phyloP scores from a whole-genome alignment of 2,329 filamentous ascomycete species.

The Colletotrichum godetiae region DNA sequence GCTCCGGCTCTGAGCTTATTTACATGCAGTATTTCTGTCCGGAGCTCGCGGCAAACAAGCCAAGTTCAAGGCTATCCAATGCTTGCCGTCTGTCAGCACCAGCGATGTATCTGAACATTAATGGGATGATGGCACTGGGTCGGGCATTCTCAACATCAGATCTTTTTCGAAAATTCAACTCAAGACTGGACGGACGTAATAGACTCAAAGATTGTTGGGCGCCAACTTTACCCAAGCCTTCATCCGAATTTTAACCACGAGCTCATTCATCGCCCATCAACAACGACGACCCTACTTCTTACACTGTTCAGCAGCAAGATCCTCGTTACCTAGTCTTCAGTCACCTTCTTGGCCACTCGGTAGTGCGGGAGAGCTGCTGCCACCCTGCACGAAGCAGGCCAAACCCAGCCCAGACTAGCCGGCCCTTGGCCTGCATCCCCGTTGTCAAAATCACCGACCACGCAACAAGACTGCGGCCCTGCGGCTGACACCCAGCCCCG shows the following conservation, averaged over 20 bases:
- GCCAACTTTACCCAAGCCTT: not conserved
- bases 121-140: conserved; percentile 1
- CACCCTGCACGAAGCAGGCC: conserved; percentile 19
- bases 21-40: not conserved
- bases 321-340: conserved; percentile 1
- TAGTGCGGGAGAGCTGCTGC: conserved; percentile 2
- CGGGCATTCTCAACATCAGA: not conserved
- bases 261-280: not conserved
- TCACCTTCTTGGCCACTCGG: conserved; percentile 14
- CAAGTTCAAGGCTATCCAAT: not conserved
- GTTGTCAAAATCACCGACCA: conserved; percentile 21
- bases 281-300: not conserved
- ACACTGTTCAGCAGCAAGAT: not conserved
- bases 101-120: not conserved
- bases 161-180: not conserved
- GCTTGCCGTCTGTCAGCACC: conserved; percentile 6
- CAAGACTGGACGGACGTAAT: not conserved
- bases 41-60: not conserved
- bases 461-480: not conserved
- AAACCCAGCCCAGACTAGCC: conserved; percentile 3
- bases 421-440: conserved; percentile 19
- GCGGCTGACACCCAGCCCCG: conserved; percentile 16
- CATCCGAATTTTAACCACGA: not conserved
- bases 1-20: not conserved
- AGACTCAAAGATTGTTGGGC: not conserved